These are phyloP conservation scores for Ophiostoma perfectum DNA, from an alignment of 2,329 filamentous ascomycete genomes.

Conservation along the genomic window DNA sequence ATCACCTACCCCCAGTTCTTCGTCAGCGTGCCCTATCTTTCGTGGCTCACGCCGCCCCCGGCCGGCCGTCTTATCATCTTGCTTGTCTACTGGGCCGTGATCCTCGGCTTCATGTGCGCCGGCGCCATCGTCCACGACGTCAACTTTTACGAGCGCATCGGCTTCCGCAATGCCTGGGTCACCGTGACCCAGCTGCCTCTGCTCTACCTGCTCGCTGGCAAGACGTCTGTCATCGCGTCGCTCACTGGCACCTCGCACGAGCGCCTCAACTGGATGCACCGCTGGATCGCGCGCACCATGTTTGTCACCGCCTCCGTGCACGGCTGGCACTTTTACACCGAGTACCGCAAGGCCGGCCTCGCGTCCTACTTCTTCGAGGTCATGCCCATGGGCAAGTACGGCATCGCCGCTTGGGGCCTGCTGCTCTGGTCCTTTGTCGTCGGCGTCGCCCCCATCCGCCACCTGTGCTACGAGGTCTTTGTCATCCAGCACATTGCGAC, in stretches of 20 bases:
- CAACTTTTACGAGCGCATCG: slow-evolving; percentile 59
- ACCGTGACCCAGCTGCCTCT: slow-evolving; percentile 60
- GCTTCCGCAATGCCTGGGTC: slow-evolving; percentile 63
- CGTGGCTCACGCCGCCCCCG: slow-evolving; percentile 55
- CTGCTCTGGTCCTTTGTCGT: slow-evolving; percentile 61
- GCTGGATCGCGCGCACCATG: slow-evolving; percentile 66
- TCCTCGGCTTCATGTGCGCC: slow-evolving; percentile 53
- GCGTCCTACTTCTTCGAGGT: slow-evolving; percentile 53
- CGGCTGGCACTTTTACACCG: slow-evolving; percentile 62
- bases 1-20: slow-evolving; percentile 51
- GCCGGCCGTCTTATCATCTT: slow-evolving; percentile 52
- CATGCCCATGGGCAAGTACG: slow-evolving; percentile 62
- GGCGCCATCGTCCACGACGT: slow-evolving; percentile 46
- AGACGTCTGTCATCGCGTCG: slow-evolving; percentile 54
- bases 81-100: slow-evolving; percentile 52
- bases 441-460: slow-evolving; percentile 58
- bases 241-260: slow-evolving; percentile 62
- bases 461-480: slow-evolving; percentile 65
- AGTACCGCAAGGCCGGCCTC: slow-evolving; percentile 58
- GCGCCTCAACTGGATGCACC: slow-evolving; percentile 66
- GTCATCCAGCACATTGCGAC: slow-evolving; percentile 61
- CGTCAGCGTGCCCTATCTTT: slow-evolving; percentile 41
- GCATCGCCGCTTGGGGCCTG: slow-evolving; percentile 60
- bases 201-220: slow-evolving; percentile 57
- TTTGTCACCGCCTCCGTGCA: slow-evolving; percentile 64